Base-by-base conservation (phyloP, 2,329 filamentous ascomycete species). In the Pseudogymnoascus sp. region DNA sequence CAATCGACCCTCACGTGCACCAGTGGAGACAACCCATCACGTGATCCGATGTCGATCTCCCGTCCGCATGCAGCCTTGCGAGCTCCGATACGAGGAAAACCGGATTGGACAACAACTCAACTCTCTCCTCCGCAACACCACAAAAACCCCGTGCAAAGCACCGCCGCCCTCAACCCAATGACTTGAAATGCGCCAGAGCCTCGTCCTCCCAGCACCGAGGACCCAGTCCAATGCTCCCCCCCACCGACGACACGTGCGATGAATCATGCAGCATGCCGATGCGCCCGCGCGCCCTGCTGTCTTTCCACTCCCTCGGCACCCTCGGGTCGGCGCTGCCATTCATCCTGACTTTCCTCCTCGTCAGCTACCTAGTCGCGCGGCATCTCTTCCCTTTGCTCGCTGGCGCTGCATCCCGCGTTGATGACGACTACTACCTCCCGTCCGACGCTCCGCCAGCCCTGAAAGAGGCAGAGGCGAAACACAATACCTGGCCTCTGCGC, bases 321-420 rank as follows among this genome's bases (percentile, higher is more conserved):
- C 12, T 62, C 61, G 50, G 19, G 3, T 19, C 24, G 4, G 50
- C 84, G 8, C 73, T 83, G 3, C 90, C 90, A 0, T 91, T 95
- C 73, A 73, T 90, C 64, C 73, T 85, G 64, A 89, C 90, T 38
- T 93, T 93, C 75, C 67, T 84, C 66, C 71, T 83, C 60, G 84
- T 89, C 67, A 83, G 82, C 60, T 70, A 83, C 37, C 75, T 89
- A 62, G 87, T 89, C 60, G 81, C 86, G 60, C 82, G 84, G 37
- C 87, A 85, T 69, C 76, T 96, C 16, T 92, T 90, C 70, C 90
- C 91, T 3, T 77, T 84, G n/a, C 82, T 96, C 7, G 86, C 88
- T 41, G 81, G 81, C 65, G 70, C 81, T 11, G 77, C 82, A 65
- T 74, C 79, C 10, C 73, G 72, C 67, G 76, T 79, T 64, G 82